Conservation (phyloP, 106 monocot species). For the Gastrodia elata region DNA sequence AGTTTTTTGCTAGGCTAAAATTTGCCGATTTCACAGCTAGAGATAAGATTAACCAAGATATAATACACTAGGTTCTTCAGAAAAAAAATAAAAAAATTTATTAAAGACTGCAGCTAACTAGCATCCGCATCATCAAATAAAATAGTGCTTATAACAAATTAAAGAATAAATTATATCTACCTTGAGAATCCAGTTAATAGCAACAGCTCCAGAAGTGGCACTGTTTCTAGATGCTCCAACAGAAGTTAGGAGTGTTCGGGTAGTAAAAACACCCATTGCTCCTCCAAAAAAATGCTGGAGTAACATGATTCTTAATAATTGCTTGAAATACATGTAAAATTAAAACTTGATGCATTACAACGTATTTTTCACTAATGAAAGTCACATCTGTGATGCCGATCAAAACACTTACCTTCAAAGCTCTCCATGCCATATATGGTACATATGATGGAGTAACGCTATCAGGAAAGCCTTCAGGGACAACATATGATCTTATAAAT, state of each 20-base stretch:
- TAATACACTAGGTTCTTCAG: neutral
- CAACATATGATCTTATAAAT: conserved; percentile 91
- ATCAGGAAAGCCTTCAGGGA: conserved; percentile 97
- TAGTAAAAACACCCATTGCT: conserved; percentile 98
- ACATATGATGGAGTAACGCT: conserved; percentile 98
- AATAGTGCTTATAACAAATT: neutral
- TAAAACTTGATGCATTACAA: neutral
- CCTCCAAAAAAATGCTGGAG: conserved; percentile 98
- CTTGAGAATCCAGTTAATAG: conserved; percentile 99
- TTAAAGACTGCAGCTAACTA: neutral
- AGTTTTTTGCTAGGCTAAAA: neutral
- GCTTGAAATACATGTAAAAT: neutral
- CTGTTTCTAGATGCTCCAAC: conserved; percentile 83
- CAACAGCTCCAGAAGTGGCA: conserved; percentile 82
- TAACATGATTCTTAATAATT: neutral
- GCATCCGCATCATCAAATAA: neutral
- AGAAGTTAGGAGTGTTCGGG: conserved; percentile 67
- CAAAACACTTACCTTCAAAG: conserved; percentile 58
- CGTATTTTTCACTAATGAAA: neutral
- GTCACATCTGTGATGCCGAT: neutral
- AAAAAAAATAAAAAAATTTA: neutral
- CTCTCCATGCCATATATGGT: conserved; percentile 99
- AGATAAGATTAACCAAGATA: no score
- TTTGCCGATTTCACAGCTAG: no score
- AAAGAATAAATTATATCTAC: conserved; percentile 19